Base-by-base conservation (phyloP, 2,329 filamentous ascomycete species). In the Trichoderma sp. region DNA sequence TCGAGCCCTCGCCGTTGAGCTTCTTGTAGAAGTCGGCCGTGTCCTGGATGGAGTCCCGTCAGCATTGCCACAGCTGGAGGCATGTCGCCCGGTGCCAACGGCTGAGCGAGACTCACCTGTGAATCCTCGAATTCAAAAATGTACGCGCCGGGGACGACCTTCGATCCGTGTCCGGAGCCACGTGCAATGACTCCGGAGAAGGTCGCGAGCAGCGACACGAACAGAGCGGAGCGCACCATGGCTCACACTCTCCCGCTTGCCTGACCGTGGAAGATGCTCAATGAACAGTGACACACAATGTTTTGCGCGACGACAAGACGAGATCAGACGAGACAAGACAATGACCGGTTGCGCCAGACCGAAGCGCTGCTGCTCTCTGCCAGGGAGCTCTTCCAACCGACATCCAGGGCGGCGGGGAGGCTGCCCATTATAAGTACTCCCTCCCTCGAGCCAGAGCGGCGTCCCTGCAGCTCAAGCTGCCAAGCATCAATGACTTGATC, bases 81-180 rank as follows among this genome's bases (percentile, higher is more conserved):
- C 26, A 43, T n/a, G 3, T 1, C 30, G n/a, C 48, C 26, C 26
- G 17, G 48, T 62, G 47, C 58, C 60, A 43, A 56, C 21, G 28
- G 60, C 51, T 7, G 26, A 47, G 41, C 39, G 41, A 63, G 41
- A 47, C 64, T 69, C 73, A 84, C 83, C 70, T 81, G 74, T 7
- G 77, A 76, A 21, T 83, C 79, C 52, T 84, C 79, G 59, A 85
- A 82, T 68, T 85, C 83, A 65, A 85, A 78, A 67, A 85, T 82
- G 73, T 81, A 85, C 26, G 79, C 80, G 21, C 83, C 82, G 0
- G 79, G 75, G 14, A 85, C 70, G 47, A 78, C 68, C 26, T 47
- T 71, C 7, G 65, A 45, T 17, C 50, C 17, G 3, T 47, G 43
- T 17, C 50, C 51, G 1, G 47, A 41, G 26, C 24, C 68, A n/a